Evolutionary conservation across 495 filamentous ascomycete genomes (phyloP).

Genomic region (Ramalina intermedia): DNA sequence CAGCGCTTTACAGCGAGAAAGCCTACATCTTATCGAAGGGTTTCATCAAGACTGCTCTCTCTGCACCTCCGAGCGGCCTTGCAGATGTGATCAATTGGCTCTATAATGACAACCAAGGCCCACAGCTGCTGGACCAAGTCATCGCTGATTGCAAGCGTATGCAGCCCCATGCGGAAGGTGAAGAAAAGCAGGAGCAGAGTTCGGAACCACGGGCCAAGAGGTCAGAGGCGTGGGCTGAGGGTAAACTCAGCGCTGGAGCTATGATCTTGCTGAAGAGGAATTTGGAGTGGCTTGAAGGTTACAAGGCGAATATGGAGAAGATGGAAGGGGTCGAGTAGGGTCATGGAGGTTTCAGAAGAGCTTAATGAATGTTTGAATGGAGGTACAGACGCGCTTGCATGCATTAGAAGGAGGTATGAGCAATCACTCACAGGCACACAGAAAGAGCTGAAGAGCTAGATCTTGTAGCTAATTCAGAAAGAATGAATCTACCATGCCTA

Average conservation of each 20-base stretch:
- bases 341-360: too few species aligned
- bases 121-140: constrained; percentile 24
- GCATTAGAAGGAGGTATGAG: too few species aligned
- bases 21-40: constrained; percentile 36
- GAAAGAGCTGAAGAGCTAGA: too few species aligned
- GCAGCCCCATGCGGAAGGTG: neutral
- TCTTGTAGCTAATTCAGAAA: too few species aligned
- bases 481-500: too few species aligned
- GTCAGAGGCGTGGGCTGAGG: constrained; percentile 5
- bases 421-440: too few species aligned
- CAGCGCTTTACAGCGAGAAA: constrained; percentile 39
- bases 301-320: neutral
- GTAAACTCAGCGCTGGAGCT: constrained; percentile 22
- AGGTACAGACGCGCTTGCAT: too few species aligned
- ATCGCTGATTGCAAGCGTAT: constrained; percentile 20
- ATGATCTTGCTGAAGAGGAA: constrained; percentile 26
- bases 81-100: constrained; percentile 36
- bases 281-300: constrained; percentile 21
- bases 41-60: constrained; percentile 37
- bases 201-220: neutral
- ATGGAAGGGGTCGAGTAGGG: neutral
- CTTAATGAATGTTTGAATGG: too few species aligned
- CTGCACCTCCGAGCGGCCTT: constrained; percentile 27
- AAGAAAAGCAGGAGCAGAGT: neutral
- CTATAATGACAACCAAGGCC: constrained; percentile 26